phyloP scores from a whole-genome alignment of 257 asterid genomes.

The Ehretia macrophylla region DNA sequence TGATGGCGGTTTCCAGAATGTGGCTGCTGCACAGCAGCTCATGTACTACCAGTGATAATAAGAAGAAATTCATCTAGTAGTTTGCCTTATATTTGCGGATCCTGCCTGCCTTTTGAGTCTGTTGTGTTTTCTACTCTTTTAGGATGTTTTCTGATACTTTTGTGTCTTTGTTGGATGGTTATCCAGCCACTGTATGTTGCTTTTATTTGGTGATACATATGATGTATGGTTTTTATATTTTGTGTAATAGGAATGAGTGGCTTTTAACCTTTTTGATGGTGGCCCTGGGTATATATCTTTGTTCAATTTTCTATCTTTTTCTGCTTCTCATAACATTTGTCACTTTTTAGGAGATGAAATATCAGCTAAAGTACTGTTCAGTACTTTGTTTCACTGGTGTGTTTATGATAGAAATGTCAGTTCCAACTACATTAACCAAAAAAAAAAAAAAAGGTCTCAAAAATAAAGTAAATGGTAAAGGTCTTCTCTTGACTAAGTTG shows the following conservation, averaged over 20 bases:
- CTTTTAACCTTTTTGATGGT: conserved; percentile 8
- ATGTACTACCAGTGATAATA: conserved; percentile 71
- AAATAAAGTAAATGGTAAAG: too few species aligned
- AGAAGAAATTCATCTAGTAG: conserved; percentile 2
- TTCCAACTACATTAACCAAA: too few species aligned
- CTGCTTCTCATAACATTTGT: too few species aligned
- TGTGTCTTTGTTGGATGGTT: conserved; percentile 28
- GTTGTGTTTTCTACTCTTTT: conserved; percentile 17
- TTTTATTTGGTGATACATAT: conserved; percentile 21
- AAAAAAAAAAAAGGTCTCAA: too few species aligned
- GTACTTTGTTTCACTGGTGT: too few species aligned
- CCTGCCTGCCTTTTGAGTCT: not conserved
- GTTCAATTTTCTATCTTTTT: too few species aligned
- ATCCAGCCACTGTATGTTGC: conserved; percentile 17
- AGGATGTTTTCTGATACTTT: conserved; percentile 13
- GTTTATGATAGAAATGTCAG: too few species aligned
- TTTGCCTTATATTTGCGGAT: not conserved
- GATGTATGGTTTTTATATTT: conserved; percentile 15
- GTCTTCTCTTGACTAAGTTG: too few species aligned
- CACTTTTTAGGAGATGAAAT: too few species aligned
- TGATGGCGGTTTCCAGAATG: conserved; percentile 80
- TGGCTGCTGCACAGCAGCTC: conserved; percentile 85
- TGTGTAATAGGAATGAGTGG: conserved; percentile 20
- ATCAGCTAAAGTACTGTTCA: too few species aligned
- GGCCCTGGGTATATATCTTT: not conserved